A percentile compares a stretch with the other conserved stretches of the same genome.
phyloP scores from a whole-genome alignment of 106 monocot species.

The Hemerocallis citrina region DNA sequence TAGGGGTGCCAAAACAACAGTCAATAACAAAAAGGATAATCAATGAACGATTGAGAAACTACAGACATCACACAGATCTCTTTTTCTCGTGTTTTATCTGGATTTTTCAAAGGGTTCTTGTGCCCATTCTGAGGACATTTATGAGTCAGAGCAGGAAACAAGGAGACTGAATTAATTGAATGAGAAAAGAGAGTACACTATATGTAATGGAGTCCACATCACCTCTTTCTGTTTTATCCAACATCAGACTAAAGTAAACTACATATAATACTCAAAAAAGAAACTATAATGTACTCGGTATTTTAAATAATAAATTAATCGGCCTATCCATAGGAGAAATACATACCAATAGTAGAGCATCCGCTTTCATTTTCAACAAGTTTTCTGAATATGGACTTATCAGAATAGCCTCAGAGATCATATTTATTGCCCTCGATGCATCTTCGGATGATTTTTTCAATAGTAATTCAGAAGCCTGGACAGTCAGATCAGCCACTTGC shows the following conservation, averaged over 20 bases:
- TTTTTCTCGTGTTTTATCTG: slow-evolving; percentile 62
- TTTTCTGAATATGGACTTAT: slow-evolving; percentile 62
- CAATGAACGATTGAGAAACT: neutral
- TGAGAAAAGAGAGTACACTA: too few relatives aligned
- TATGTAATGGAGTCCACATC: too few relatives aligned
- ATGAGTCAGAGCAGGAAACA: too few relatives aligned
- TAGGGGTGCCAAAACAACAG: slow-evolving; percentile 1
- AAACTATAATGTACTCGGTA: too few relatives aligned
- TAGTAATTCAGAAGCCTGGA: slow-evolving; percentile 30
- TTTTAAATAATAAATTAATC: too few relatives aligned
- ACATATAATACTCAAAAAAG: too few relatives aligned
- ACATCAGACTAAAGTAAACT: too few relatives aligned
- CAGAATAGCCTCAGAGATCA: slow-evolving; percentile 51
- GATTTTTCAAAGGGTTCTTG: too few relatives aligned
- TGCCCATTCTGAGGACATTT: too few relatives aligned
- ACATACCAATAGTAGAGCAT: slow-evolving; percentile 67
- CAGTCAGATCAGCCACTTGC: slow-evolving; percentile 39
- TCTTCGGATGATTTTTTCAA: slow-evolving; percentile 47
- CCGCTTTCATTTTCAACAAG: slow-evolving; percentile 79
- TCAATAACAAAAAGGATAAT: neutral
- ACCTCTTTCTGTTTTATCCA: too few relatives aligned
- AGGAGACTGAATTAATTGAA: too few relatives aligned
- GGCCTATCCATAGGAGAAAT: neutral
- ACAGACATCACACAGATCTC: slow-evolving; percentile 20
- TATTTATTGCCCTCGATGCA: slow-evolving; percentile 33